These are phyloP conservation scores for Panicum miliaceum DNA, from an alignment of 176 grass and related monocot genomes.

Conservation along the genomic window DNA sequence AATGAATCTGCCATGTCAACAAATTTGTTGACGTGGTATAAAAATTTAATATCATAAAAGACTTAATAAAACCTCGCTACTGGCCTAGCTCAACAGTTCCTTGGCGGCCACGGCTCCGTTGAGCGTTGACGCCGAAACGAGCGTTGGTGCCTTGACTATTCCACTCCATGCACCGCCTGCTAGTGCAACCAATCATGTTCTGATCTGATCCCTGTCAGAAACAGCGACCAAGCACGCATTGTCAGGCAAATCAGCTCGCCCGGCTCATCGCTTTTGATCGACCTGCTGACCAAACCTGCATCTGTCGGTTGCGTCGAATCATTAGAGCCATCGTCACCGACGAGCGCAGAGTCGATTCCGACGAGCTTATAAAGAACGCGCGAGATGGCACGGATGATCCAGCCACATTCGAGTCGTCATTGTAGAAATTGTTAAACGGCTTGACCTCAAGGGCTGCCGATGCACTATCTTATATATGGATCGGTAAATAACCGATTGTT, in stretches of 20 bases:
- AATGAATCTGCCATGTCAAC: too few relatives aligned
- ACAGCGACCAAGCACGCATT: background rate
- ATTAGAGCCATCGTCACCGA: background rate
- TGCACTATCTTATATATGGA: too few relatives aligned
- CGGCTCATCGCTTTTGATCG: background rate
- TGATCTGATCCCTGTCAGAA: background rate
- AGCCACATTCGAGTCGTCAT: background rate
- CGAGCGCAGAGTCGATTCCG: constrained; percentile 5
- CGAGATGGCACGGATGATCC: background rate
- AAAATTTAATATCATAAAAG: too few relatives aligned
- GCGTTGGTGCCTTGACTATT: background rate
- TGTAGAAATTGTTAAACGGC: too few relatives aligned
- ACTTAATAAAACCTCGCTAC: too few relatives aligned
- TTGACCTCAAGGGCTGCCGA: too few relatives aligned
- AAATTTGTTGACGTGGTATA: too few relatives aligned
- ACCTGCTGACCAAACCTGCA: too few relatives aligned
- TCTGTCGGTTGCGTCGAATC: background rate
- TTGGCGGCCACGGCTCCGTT: background rate
- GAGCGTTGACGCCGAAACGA: background rate
- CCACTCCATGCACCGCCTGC: background rate
- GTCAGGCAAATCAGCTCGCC: background rate
- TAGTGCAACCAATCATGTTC: background rate
- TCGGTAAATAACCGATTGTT: too few relatives aligned
- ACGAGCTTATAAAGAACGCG: background rate
- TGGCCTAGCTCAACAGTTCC: background rate